Evolutionary conservation across 495 filamentous ascomycete species (phyloP), one percentile per base, ranked within the genome.

Genomic region (Penicillium ochrochloron): DNA sequence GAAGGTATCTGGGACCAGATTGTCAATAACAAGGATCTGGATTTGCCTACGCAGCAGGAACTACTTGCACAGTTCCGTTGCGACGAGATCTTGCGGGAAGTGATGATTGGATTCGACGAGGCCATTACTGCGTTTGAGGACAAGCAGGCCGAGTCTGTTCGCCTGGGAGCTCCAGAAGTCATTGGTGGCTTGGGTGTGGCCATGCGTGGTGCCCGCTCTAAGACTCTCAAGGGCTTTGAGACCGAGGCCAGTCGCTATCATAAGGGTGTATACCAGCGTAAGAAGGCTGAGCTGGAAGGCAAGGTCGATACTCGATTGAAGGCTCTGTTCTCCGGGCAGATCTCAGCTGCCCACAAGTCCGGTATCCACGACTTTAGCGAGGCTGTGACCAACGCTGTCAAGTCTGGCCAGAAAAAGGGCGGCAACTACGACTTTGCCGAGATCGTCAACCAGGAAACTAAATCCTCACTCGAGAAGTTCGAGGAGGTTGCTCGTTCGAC

Each of bases 1-100:
- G 88, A 93, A 70, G 91, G 93, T 41, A 87, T 99, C 17, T 99
- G 95, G 95, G 92, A 97, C 73, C 95, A 97, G 76, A 99, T 99
- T 69, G 92, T 96, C 69, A 91, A 93, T 78, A 99, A 99, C 79
- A 99, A 99, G 77, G 95, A 99, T 70, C 81, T 99, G 64, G 95
- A 99, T 80, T 78, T 99, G 35, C 95, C 95, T 17, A 97, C 95
- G 0, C 95, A 99, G 76, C 95, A 99, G 73, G 95, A 99, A 71
- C 80, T 99, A 51, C 86, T 99, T 55, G 95, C 95, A 3, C 95
- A 99, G 75, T 99, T 97, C 82, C 86, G 95, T 53, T 99, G 95
- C 73, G 95, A 99, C 73, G 95, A 99, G 82, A 99, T 99, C 59
- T 80, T 91, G 42, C 83, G 92, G 66, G 93, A 95, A 70, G 93